phyloP scores from a whole-genome alignment of 345 rosid species.

The Firmiana major region DNA sequence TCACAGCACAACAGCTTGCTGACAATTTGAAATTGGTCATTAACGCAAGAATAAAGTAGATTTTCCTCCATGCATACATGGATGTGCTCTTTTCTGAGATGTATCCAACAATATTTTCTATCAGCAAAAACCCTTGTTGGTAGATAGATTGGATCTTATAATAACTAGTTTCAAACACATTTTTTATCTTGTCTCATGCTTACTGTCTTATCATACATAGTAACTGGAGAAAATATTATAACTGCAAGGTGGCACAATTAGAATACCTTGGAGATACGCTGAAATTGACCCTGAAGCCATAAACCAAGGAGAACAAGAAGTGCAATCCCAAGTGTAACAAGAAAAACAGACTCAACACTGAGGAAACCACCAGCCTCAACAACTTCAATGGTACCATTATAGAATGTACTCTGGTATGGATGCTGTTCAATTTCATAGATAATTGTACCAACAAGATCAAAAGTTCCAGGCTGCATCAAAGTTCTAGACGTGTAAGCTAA shows the following conservation, averaged over 20 bases:
- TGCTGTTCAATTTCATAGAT: conserved; percentile 75
- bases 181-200: neutral
- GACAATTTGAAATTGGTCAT: neutral
- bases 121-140: neutral
- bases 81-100: neutral
- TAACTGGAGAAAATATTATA: neutral
- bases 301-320: conserved; percentile 55
- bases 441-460: conserved; percentile 86
- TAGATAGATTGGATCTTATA: neutral
- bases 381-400: conserved; percentile 91
- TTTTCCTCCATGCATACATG: neutral
- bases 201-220: neutral
- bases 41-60: neutral
- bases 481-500: neutral
- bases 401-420: conserved; percentile 66
- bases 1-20: neutral
- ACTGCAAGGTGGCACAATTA: neutral
- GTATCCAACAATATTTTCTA: neutral
- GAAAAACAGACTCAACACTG: conserved; percentile 84
- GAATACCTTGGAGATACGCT: conserved; percentile 70
- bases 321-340: conserved; percentile 64
- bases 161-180: neutral
- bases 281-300: conserved; percentile 68
- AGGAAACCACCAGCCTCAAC: conserved; percentile 73
- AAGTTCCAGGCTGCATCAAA: conserved; percentile 65